Conservation (phyloP, 2,329 filamentous ascomycete species). For the Hypoxylon sp. region DNA sequence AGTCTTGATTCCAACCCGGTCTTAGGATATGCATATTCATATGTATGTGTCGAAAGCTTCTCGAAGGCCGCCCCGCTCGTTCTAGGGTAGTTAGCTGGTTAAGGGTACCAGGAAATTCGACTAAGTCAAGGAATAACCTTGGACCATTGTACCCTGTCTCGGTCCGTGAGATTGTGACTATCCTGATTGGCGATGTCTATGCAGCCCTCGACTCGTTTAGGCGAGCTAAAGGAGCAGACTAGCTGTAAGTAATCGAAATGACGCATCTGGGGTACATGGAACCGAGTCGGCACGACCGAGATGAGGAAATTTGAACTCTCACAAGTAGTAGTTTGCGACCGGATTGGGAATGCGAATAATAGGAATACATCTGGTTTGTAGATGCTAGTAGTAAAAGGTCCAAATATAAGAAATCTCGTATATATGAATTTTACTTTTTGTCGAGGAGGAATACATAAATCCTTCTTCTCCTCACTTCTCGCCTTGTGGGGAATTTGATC, state of each 20-base stretch:
- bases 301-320: constrained; percentile 30
- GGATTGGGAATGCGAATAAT: constrained; percentile 22
- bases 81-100: constrained; percentile 29
- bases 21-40: constrained; percentile 29
- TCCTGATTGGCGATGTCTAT: constrained; percentile 38
- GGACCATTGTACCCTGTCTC: constrained; percentile 39
- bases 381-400: constrained; percentile 22
- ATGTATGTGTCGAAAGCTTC: constrained; percentile 44
- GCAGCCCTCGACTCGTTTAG: constrained; percentile 36
- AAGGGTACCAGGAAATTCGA: constrained; percentile 23
- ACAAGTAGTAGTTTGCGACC: constrained; percentile 34
- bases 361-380: constrained; percentile 19
- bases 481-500: constrained; percentile 29
- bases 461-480: constrained; percentile 24
- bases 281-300: constrained; percentile 42
- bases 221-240: constrained; percentile 31
- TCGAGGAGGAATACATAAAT: constrained; percentile 32
- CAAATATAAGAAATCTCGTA: constrained; percentile 21
- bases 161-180: constrained; percentile 34
- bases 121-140: constrained; percentile 39
- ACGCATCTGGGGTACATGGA: constrained; percentile 46
- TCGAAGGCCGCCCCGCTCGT: constrained; percentile 46
- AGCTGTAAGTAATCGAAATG: constrained; percentile 41
- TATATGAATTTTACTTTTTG: constrained; percentile 24
- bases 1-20: constrained; percentile 37